Base-by-base conservation (phyloP, 805 yeast species). In the Wickerhamiella sergipiensis region DNA sequence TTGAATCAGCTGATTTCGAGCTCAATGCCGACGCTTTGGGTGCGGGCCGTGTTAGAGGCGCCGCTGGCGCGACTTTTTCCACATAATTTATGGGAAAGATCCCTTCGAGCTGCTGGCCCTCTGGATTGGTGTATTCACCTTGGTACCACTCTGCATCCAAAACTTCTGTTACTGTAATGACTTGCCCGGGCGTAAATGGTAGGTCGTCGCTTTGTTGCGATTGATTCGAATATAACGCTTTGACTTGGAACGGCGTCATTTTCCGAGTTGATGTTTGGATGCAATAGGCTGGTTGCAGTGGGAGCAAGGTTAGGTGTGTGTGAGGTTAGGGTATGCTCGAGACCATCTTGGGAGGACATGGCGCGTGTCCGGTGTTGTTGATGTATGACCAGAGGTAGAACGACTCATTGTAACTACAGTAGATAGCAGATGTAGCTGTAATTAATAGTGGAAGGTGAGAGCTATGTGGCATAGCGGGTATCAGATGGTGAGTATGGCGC, bases 61-160 rank as follows among this genome's bases (percentile, higher is more conserved):
- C 38, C 12, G 57, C 53, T 7, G 54, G 47, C n/a, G 23, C 48
- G 23, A 53, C 54, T 9, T 50, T 38, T n/a, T 77, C 78, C 5
- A 90, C 97, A 69, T 86, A 90, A 61, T 79, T 80, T 63, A 76
- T 78, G 3, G 98, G 98, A 60, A 92, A 92, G 70, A 89, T 81
- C 7, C 98, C 98, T 19, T 76, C 66, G 45, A 68, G 39, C 55
- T 61, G 5, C 18, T 48, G 45, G 22, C 85, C 85, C 18, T 50
- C 43, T 31, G 69, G 68, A 53, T 69, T 75, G 2, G 59, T 61
- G 59, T 76, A 83, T 4, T 72, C 68, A 2, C 98, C 98, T 40
- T 76, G 71, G 62, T 78, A 83, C 97, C 97, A 92, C 55, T 89
- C 95, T 6, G 81, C 95, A 64, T 90, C 97, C 58, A 87, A 95